A percentile compares a stretch with the other conserved stretches of the same genome.
Evolutionary conservation across 2,329 filamentous ascomycete species (phyloP).

Genomic region (Fusarium pseudocircinatum): DNA sequence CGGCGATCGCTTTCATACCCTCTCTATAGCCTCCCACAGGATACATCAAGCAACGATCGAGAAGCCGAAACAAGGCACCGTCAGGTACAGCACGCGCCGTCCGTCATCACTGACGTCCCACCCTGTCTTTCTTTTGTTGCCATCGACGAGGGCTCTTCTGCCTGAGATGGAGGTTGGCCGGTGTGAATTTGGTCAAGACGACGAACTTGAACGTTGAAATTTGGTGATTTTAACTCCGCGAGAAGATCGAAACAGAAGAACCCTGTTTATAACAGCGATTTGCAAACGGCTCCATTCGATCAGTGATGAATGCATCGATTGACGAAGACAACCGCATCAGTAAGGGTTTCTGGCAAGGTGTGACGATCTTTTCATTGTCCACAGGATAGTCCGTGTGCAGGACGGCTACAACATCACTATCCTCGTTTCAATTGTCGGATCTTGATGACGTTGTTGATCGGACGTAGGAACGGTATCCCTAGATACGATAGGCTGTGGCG

Average conservation of each 20-base stretch:
- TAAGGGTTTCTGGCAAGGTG: slow-evolving; percentile 26
- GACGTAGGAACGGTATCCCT: slow-evolving; percentile 30
- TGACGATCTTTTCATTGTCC: slow-evolving; percentile 38
- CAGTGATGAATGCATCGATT: slow-evolving; percentile 33
- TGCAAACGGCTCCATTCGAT: slow-evolving; percentile 34
- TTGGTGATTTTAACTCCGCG: neutral
- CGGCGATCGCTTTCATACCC: slow-evolving; percentile 16
- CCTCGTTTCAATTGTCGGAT: slow-evolving; percentile 38
- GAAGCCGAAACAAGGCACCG: slow-evolving; percentile 29
- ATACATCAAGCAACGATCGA: slow-evolving; percentile 19
- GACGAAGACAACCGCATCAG: slow-evolving; percentile 23
- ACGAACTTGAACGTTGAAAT: slow-evolving; percentile 3
- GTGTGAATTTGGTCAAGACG: slow-evolving; percentile 27
- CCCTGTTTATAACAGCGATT: slow-evolving; percentile 30
- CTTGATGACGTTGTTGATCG: slow-evolving; percentile 36
- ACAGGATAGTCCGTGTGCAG: slow-evolving; percentile 40
- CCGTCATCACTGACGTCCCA: slow-evolving; percentile 37
- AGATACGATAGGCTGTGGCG: slow-evolving; percentile 29
- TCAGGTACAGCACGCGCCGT: slow-evolving; percentile 26
- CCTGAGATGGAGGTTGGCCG: slow-evolving; percentile 33
- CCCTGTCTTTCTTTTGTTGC: slow-evolving; percentile 17
- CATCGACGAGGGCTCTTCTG: slow-evolving; percentile 17
- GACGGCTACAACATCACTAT: slow-evolving; percentile 43
- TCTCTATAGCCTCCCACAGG: slow-evolving; percentile 4
- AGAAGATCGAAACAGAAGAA: slow-evolving; percentile 23